These are phyloP conservation scores for Epichloe uncinata DNA, from an alignment of 2,329 filamentous ascomycete species.

Conservation along the genomic window DNA sequence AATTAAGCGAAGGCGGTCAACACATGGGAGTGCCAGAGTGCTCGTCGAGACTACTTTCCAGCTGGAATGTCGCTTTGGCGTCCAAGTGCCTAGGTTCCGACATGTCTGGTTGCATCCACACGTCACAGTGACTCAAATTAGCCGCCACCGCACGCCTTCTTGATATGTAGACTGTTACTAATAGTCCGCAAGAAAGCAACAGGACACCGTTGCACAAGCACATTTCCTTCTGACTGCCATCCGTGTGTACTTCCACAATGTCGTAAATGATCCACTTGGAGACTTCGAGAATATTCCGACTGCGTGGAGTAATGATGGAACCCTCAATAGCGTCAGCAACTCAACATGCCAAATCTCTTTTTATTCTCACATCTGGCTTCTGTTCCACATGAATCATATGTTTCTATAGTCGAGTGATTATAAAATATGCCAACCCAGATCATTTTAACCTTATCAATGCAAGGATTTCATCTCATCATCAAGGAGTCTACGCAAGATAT, in stretches of 20 bases:
- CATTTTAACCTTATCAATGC: neutral
- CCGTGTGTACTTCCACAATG: neutral
- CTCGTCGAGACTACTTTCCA: neutral
- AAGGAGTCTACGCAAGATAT: neutral
- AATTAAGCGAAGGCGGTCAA: no score
- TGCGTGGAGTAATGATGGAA: neutral
- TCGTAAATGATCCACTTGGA: neutral
- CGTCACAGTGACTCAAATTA: neutral
- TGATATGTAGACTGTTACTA: neutral
- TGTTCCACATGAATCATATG: neutral
- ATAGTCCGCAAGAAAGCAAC: neutral
- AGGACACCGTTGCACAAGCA: neutral
- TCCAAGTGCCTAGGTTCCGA: no score
- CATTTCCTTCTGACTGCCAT: no score
- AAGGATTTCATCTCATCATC: neutral
- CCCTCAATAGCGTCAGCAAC: neutral
- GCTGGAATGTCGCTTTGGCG: no score
- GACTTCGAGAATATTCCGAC: conserved; percentile 17
- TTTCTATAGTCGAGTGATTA: neutral
- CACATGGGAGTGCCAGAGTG: no score
- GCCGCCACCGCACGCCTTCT: neutral
- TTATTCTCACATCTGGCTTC: neutral
- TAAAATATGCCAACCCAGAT: neutral
- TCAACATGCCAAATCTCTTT: neutral
- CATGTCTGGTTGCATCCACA: no score